A percentile compares a stretch with the other conserved stretches of the same genome.
Evolutionary conservation across 225 moss, liverwort and hornwort species (phyloP).

Genomic region (Sphagnum tenellum): DNA sequence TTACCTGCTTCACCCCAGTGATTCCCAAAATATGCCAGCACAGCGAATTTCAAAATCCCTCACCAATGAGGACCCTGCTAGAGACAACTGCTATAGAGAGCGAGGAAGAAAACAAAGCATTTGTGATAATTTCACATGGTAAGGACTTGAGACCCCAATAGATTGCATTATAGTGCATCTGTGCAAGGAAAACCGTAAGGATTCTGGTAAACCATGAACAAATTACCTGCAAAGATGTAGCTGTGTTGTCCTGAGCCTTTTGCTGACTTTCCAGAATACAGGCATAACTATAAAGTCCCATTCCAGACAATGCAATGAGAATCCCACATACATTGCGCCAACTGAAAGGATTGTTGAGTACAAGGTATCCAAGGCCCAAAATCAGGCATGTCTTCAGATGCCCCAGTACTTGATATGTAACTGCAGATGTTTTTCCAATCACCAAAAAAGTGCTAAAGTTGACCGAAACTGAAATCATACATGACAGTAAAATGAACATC

Average conservation of each 20-base stretch:
- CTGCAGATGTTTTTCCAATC: constrained; percentile 54
- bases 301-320: constrained; percentile 39
- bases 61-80: not conserved
- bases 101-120: too few species aligned
- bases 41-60: not conserved
- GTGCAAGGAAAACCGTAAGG: too few species aligned
- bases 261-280: constrained; percentile 35
- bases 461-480: constrained; percentile 51
- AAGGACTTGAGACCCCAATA: too few species aligned
- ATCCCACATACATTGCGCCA: constrained; percentile 52
- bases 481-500: constrained; percentile 43
- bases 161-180: too few species aligned
- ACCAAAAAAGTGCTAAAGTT: constrained; percentile 64
- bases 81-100: too few species aligned
- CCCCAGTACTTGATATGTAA: constrained; percentile 51
- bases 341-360: constrained; percentile 48
- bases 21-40: not conserved
- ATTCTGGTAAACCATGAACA: not conserved
- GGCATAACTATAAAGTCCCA: constrained; percentile 42
- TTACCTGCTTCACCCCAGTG: constrained; percentile 11
- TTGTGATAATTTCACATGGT: too few species aligned
- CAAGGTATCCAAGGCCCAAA: constrained; percentile 44
- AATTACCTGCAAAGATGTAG: constrained; percentile 20
- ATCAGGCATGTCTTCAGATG: constrained; percentile 56
- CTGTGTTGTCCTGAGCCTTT: constrained; percentile 15